Conservation (phyloP, 106 monocot genomes). For the Hemerocallis citrina region DNA sequence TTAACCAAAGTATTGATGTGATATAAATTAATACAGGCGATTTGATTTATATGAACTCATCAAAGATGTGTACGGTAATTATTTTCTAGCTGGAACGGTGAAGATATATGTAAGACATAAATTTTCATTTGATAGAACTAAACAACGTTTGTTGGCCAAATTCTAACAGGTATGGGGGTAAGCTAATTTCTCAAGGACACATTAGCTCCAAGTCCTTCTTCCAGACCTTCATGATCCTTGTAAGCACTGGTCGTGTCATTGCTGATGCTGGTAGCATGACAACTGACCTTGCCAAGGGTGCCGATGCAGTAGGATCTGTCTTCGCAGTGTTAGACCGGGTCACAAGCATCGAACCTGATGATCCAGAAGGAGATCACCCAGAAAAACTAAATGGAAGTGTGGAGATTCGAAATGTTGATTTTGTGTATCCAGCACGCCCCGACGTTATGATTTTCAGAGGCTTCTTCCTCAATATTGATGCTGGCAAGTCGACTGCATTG, state of each 20-base stretch:
- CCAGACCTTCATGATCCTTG: constrained; percentile 48
- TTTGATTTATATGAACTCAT: too few relatives aligned
- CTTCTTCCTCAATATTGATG: constrained; percentile 26
- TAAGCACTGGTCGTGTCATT: constrained; percentile 55
- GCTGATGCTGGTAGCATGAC: constrained; percentile 66
- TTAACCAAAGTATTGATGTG: too few relatives aligned
- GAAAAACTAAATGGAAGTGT: constrained; percentile 29
- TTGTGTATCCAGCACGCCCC: constrained; percentile 43
- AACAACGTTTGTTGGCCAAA: too few relatives aligned
- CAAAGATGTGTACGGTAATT: too few relatives aligned
- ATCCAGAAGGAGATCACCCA: constrained; percentile 24
- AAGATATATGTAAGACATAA: too few relatives aligned
- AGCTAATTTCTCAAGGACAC: constrained; percentile 24
- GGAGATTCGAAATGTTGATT: constrained; percentile 32
- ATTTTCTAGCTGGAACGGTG: too few relatives aligned
- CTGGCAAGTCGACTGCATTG: constrained; percentile 47
- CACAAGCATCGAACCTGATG: constrained; percentile 44
- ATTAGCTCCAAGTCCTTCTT: constrained; percentile 38
- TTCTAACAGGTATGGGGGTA: constrained; percentile 40
- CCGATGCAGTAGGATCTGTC: constrained; percentile 40
- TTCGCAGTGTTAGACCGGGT: constrained; percentile 42
- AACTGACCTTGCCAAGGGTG: constrained; percentile 47
- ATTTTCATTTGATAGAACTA: too few relatives aligned
- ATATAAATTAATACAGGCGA: too few relatives aligned
- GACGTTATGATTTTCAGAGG: constrained; percentile 28